Percentiles rank a stretch among this genome's conserved stretches.
phyloP scores from a whole-genome alignment of 1,284 basidiomycete species.

The Pseudozyma thailandica region DNA sequence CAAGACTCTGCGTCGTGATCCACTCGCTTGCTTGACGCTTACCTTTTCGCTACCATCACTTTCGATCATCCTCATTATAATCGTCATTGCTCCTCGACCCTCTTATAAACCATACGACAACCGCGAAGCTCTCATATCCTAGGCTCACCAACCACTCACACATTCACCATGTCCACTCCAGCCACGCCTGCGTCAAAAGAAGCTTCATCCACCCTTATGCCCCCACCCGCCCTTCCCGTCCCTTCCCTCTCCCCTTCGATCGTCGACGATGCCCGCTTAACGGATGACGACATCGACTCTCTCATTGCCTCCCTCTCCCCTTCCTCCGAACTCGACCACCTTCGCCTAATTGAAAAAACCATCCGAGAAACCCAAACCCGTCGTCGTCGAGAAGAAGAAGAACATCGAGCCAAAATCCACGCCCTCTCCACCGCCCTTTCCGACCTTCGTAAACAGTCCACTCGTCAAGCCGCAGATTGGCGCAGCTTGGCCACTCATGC shows the following conservation, averaged over 20 bases:
- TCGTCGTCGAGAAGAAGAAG: conserved; percentile 21
- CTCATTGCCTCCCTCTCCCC: conserved; percentile 42
- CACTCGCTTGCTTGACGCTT: background rate
- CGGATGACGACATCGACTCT: conserved; percentile 45
- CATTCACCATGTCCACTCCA: background rate
- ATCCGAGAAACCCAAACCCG: conserved; percentile 42
- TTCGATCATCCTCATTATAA: background rate
- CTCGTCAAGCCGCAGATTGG: conserved; percentile 57
- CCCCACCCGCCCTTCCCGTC: conserved; percentile 4
- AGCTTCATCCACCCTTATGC: conserved; percentile 15
- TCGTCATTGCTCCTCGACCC: background rate
- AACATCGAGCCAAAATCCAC: conserved; percentile 40
- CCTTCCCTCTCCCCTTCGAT: background rate
- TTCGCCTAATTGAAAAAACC: conserved; percentile 39
- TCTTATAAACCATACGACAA: background rate
- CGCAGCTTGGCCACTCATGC: conserved; percentile 41
- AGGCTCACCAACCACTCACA: background rate
- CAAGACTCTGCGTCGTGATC: background rate
- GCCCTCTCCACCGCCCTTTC: conserved; percentile 34
- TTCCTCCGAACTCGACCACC: conserved; percentile 38
- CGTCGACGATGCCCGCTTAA: conserved; percentile 30
- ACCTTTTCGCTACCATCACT: conserved; percentile 2
- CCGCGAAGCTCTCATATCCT: too few species aligned
- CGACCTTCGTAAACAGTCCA: conserved; percentile 49
- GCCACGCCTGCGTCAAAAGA: conserved; percentile 3